Percentiles rank a stretch among this genome's conserved stretches.
phyloP scores from a whole-genome alignment of 495 filamentous ascomycete genomes.

The Aspergillus leporis region DNA sequence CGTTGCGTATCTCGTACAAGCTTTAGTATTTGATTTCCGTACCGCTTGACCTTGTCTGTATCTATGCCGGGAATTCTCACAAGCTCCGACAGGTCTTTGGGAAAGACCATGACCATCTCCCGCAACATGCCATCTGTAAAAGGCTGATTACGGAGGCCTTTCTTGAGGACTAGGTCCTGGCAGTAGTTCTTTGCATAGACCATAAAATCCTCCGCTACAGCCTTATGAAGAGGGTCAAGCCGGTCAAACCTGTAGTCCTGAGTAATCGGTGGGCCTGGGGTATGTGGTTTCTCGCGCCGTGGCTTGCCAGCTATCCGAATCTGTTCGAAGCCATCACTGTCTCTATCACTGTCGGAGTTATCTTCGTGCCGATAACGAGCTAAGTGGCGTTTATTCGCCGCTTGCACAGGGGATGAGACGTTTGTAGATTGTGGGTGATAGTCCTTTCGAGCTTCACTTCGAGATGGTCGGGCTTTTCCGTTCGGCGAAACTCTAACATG shows the following conservation, averaged over 20 bases:
- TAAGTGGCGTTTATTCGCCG: conserved; percentile 47
- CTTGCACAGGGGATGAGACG: conserved; percentile 78
- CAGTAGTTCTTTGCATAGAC: conserved; percentile 62
- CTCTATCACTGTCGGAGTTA: conserved; percentile 45
- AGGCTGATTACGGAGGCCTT: conserved; percentile 59
- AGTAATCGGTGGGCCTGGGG: conserved; percentile 71
- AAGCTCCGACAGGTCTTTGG: conserved; percentile 62
- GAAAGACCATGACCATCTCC: conserved; percentile 79
- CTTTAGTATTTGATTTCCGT: conserved; percentile 66
- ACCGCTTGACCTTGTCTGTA: conserved; percentile 64
- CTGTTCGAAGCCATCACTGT: conserved; percentile 66
- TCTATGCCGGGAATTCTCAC: conserved; percentile 67
- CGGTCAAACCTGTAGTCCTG: conserved; percentile 61
- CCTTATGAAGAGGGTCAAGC: conserved; percentile 61
- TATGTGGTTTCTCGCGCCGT: conserved; percentile 34
- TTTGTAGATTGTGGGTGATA: conserved; percentile 71
- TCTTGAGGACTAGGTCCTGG: conserved; percentile 64
- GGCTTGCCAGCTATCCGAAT: conserved; percentile 44
- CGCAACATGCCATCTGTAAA: conserved; percentile 80
- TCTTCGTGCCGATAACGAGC: conserved; percentile 39
- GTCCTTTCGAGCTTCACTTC: conserved; percentile 30
- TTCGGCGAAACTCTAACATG: conserved; percentile 58
- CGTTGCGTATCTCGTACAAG: conserved; percentile 57
- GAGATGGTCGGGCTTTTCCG: conserved; percentile 39
- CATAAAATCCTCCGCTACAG: conserved; percentile 66